Evolutionary conservation across 2,329 filamentous ascomycete species (phyloP), one percentile per base, ranked within the genome.

Genomic region (Coniochaeta sp.): DNA sequence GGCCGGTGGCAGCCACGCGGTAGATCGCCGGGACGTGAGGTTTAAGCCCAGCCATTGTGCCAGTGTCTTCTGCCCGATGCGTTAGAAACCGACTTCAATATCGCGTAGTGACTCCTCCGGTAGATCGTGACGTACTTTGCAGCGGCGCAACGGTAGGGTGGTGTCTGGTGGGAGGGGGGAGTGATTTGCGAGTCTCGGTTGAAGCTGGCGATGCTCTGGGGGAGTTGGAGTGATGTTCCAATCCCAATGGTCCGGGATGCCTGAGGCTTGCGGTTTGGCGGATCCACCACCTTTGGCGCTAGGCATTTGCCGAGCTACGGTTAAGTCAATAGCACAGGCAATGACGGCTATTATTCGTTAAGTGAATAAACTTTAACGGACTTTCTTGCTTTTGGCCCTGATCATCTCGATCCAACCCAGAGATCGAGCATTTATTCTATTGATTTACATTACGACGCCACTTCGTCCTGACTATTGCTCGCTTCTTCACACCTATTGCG

Each of bases 1-100:
- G 78, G 56, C 86, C 89, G 42, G 90, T 96, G 46, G 89, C 92
- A 53, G 85, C 81, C 70, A 92, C 87, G 67, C 89, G 83, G 77
- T 97, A 96, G 59, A 96, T 66, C 49, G 70, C 69, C 33, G 74
- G 72, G 56, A 78, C 77, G 59, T 77, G 76, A 57, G 77, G 74
- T 61, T 56, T 54, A 33, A 57, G 50, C 50, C 62, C 65, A 56
- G 67, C 66, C 69, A 71, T 71, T 60, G 59, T 63, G 55, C 51
- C 42, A 51, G 53, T 55, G 51, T 55, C 52, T 56, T 51, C 55
- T 53, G 38, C 13, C 20, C 4, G 54, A 56, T 16, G 52, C 54
- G 38, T 50, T 16, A 30, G 38, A 27, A 6, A 3, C 26, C 10
- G 12, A 22, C n/a, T 18, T 13, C 3, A n/a, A 24, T 14, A 10